These are phyloP conservation scores for Tetramitus jugosus DNA, from an alignment of 208 protist genomes.

Conservation along the genomic window DNA sequence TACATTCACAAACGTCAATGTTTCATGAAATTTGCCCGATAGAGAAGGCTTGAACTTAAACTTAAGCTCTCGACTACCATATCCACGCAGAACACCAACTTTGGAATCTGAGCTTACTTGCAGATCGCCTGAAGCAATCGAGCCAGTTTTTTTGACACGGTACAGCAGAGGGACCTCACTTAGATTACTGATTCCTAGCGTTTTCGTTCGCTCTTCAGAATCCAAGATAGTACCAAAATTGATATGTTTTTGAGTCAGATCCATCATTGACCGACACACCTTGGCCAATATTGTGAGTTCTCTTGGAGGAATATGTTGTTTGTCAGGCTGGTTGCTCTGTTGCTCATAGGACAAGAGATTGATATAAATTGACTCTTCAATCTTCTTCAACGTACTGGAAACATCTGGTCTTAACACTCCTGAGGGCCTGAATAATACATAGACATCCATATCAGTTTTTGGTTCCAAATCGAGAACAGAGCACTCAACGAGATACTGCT, in stretches of 20 bases:
- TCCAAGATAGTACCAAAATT: constrained; percentile 12
- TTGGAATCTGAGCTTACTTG: not conserved
- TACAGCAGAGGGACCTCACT: constrained; percentile 19
- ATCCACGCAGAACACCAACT: not conserved
- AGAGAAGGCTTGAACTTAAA: constrained; percentile 23
- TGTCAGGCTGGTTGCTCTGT: too few species aligned
- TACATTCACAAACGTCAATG: constrained; percentile 12
- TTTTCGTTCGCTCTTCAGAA: constrained; percentile 11
- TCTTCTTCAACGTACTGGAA: too few species aligned
- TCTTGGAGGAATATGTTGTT: constrained; percentile 5
- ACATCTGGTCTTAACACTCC: too few species aligned
- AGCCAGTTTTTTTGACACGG: constrained; percentile 10
- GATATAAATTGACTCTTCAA: not conserved
- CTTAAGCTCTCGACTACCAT: constrained; percentile 17
- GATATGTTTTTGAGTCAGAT: constrained; percentile 23
- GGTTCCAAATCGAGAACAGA: too few species aligned
- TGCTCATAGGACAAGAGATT: too few species aligned
- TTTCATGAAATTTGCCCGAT: constrained; percentile 22
- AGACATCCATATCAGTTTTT: too few species aligned
- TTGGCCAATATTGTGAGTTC: not conserved
- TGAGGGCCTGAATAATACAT: too few species aligned
- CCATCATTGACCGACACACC: constrained; percentile 17
- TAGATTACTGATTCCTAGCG: constrained; percentile 1
- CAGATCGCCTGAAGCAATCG: constrained; percentile 6
- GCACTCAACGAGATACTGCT: too few species aligned